Conservation (phyloP, 768 basidiomycete species). For the Russula olivacea region DNA sequence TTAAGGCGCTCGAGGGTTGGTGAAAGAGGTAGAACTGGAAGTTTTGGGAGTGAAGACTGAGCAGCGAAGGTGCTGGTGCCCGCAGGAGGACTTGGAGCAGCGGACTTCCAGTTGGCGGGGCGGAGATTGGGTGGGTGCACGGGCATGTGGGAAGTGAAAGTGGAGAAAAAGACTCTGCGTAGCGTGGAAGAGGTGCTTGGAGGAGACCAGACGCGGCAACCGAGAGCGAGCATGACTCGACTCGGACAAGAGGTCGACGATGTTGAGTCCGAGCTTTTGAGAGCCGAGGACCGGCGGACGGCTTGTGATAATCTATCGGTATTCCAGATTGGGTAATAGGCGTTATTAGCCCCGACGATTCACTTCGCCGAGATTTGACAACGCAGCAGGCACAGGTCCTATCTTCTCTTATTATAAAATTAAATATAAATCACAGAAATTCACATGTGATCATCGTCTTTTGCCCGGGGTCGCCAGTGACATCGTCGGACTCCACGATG, state of each 20-base stretch:
- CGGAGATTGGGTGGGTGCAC: conserved; percentile 29
- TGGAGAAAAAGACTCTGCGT: neutral
- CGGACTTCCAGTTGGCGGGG: conserved; percentile 63
- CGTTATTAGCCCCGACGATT: too few relatives aligned
- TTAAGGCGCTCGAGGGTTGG: conserved; percentile 66
- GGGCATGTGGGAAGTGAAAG: neutral
- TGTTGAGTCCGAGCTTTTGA: too few relatives aligned
- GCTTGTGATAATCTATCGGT: neutral
- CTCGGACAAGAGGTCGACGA: neutral
- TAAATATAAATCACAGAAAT: neutral
- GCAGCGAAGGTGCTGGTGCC: conserved; percentile 57
- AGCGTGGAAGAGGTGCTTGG: neutral
- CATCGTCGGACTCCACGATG: neutral
- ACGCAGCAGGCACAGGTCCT: too few relatives aligned
- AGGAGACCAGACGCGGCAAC: neutral
- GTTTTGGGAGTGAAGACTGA: conserved; percentile 56
- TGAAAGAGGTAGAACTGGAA: conserved; percentile 69
- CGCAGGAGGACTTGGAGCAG: conserved; percentile 50
- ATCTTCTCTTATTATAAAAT: neutral
- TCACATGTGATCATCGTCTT: neutral
- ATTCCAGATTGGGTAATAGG: neutral
- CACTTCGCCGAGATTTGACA: too few relatives aligned
- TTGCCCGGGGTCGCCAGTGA: neutral
- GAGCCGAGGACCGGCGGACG: too few relatives aligned
- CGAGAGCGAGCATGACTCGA: neutral